These are phyloP conservation scores for Debaryomyces tyrocola DNA, from an alignment of 805 yeast genomes.

Conservation along the genomic window DNA sequence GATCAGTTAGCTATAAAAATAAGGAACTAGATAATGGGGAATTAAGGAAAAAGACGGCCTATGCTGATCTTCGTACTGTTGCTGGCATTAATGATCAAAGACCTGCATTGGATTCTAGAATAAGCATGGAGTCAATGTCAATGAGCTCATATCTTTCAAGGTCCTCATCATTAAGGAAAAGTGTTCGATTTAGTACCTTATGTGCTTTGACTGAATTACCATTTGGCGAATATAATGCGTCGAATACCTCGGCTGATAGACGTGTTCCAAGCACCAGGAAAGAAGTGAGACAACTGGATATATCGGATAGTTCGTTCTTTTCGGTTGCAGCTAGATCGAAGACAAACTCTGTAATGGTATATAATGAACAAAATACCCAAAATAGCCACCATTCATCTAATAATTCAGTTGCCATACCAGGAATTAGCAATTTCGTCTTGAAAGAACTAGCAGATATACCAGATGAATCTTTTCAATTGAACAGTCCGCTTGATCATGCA, in stretches of 20 bases:
- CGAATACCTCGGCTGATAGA: neutral
- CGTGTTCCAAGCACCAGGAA: neutral
- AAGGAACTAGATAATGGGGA: slow-evolving; percentile 15
- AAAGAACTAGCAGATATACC: slow-evolving; percentile 79
- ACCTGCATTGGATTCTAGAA: neutral
- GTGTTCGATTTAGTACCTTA: slow-evolving; percentile 36
- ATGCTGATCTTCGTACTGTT: slow-evolving; percentile 45
- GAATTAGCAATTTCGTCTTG: slow-evolving; percentile 40
- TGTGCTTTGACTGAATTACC: slow-evolving; percentile 43
- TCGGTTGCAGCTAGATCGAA: slow-evolving; percentile 26
- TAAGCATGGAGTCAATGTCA: slow-evolving; percentile 12
- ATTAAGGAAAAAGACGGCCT: slow-evolving; percentile 51
- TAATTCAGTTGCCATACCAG: slow-evolving; percentile 55
- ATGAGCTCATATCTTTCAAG: slow-evolving; percentile 21
- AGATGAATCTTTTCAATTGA: slow-evolving; percentile 63
- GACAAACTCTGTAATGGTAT: slow-evolving; percentile 12
- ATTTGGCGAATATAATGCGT: slow-evolving; percentile 19
- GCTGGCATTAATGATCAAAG: slow-evolving; percentile 13
- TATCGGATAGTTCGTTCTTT: slow-evolving; percentile 33
- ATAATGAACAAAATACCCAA: slow-evolving; percentile 11
- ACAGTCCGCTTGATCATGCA: slow-evolving; percentile 74
- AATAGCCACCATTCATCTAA: slow-evolving; percentile 14
- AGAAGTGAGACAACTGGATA: neutral
- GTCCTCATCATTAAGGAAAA: slow-evolving; percentile 25
- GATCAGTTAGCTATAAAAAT: slow-evolving; percentile 11